Percentiles rank a stretch among this genome's conserved stretches.
phyloP scores from a whole-genome alignment of 2,329 filamentous ascomycete genomes.

The Massarina eburnea region DNA sequence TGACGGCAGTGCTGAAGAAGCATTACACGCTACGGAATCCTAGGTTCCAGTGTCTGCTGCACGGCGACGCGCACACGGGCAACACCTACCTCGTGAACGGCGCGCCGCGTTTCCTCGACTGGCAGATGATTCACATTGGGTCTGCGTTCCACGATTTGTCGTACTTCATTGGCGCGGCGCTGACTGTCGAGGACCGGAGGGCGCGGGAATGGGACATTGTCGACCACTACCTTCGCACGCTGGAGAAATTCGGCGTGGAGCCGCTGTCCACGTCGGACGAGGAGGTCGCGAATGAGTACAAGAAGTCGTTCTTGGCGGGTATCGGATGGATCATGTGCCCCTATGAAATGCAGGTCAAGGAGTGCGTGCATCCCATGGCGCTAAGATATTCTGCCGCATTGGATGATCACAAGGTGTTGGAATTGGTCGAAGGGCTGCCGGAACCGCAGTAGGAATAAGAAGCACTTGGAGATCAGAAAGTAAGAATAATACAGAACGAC shows the following conservation, averaged over 20 bases:
- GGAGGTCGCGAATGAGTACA: conserved; percentile 17
- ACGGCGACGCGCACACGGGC: conserved; percentile 49
- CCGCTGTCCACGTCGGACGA: conserved; percentile 8
- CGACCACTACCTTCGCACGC: conserved; percentile 32
- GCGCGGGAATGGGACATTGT: conserved; percentile 44
- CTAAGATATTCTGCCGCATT: conserved; percentile 11
- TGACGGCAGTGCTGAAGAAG: conserved; percentile 41
- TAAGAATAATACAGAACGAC: too few species aligned
- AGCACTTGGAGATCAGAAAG: too few species aligned
- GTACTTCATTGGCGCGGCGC: conserved; percentile 45
- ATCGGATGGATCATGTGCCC: conserved; percentile 37
- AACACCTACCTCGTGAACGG: conserved; percentile 47
- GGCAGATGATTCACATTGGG: conserved; percentile 46
- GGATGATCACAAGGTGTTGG: conserved; percentile 13
- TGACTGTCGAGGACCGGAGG: conserved; percentile 46
- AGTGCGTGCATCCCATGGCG: conserved; percentile 13
- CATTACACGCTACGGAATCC: conserved; percentile 44
- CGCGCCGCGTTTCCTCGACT: conserved; percentile 46
- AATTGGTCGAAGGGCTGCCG: conserved; percentile 10
- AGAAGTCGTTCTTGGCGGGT: conserved; percentile 14
- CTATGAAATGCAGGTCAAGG: conserved; percentile 13
- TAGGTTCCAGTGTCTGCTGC: conserved; percentile 44
- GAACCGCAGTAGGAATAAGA: background rate
- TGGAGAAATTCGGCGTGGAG: conserved; percentile 12
- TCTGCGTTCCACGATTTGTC: conserved; percentile 49